A percentile compares a stretch with the other conserved stretches of the same genome.
These are phyloP conservation scores for Podaxis mareebaensis DNA, from an alignment of 768 basidiomycete species.

Conservation along the genomic window DNA sequence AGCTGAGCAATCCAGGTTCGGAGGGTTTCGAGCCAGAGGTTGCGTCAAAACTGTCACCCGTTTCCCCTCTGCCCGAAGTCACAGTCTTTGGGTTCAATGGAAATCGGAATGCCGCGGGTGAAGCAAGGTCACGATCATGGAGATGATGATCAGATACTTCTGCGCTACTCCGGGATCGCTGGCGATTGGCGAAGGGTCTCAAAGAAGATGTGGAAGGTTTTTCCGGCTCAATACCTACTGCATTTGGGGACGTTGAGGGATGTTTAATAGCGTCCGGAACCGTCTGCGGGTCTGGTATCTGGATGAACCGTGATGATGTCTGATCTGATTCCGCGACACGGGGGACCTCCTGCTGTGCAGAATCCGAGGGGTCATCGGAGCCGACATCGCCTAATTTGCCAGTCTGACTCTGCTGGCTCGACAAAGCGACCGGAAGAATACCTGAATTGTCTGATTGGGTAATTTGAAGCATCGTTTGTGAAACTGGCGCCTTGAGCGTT, in stretches of 20 bases:
- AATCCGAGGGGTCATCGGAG: neutral
- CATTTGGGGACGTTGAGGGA: neutral
- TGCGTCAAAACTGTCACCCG: neutral
- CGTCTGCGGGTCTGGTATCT: neutral
- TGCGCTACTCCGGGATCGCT: conserved; percentile 8
- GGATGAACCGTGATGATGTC: neutral
- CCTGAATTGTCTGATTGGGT: neutral
- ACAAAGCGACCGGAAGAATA: too few species aligned
- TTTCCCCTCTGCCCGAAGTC: conserved; percentile 2
- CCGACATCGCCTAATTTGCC: neutral
- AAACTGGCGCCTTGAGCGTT: conserved; percentile 1
- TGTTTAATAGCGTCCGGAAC: neutral
- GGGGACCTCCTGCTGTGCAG: neutral
- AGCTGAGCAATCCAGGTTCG: conserved; percentile 27
- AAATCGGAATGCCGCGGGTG: conserved; percentile 45
- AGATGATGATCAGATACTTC: conserved; percentile 23
- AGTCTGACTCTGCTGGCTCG: neutral
- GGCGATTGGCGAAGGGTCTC: conserved; percentile 18
- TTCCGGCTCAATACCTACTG: neutral
- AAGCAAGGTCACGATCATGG: conserved; percentile 32
- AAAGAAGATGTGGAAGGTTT: neutral
- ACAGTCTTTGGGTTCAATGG: conserved; percentile 23
- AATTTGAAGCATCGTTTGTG: neutral
- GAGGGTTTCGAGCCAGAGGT: neutral
- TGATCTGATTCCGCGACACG: neutral